phyloP scores from a whole-genome alignment of 352 stramenopile genomes.

The Phytophthora pinifolia region DNA sequence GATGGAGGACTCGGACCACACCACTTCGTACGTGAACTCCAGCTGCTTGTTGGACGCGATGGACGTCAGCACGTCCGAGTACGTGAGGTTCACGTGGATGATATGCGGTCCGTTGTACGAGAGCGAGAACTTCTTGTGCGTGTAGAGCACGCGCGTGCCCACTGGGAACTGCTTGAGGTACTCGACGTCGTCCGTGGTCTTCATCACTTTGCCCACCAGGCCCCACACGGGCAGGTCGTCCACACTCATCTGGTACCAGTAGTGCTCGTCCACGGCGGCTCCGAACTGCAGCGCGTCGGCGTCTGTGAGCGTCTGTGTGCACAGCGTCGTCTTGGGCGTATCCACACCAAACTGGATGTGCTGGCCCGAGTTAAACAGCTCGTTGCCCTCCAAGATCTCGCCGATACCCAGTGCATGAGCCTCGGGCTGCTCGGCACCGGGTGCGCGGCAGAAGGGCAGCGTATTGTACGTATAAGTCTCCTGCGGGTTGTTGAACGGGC shows the following conservation, averaged over 20 bases:
- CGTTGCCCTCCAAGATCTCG: constrained; percentile 95
- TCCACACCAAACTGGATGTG: constrained; percentile 75
- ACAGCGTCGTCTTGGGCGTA: constrained; percentile 66
- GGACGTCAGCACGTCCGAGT: constrained; percentile 86
- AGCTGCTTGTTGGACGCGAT: constrained; percentile 89
- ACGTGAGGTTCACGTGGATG: constrained; percentile 98
- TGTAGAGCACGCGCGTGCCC: constrained; percentile 93
- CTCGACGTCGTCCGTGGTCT: constrained; percentile 81
- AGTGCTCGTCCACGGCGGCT: constrained; percentile 93
- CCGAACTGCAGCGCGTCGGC: constrained; percentile 78
- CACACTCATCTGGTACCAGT: constrained; percentile 99
- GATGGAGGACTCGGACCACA: constrained; percentile 91
- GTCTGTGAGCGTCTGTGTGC: constrained; percentile 70
- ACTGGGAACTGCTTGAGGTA: constrained; percentile 83
- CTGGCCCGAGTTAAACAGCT: constrained; percentile 93
- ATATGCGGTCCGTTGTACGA: constrained; percentile 97
- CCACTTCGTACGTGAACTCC: constrained; percentile 94
- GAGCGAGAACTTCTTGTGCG: constrained; percentile 96
- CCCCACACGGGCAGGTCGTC: constrained; percentile 99
- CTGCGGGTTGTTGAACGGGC: constrained; percentile 96
- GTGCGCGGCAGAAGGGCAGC: constrained; percentile 96
- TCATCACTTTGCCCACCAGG: constrained; percentile 97
- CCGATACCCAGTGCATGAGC: constrained; percentile 90
- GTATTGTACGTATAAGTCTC: constrained; percentile 99
- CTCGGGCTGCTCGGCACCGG: constrained; percentile 86